phyloP scores from a whole-genome alignment of 2,329 filamentous ascomycete species.

The Diaporthe citri region DNA sequence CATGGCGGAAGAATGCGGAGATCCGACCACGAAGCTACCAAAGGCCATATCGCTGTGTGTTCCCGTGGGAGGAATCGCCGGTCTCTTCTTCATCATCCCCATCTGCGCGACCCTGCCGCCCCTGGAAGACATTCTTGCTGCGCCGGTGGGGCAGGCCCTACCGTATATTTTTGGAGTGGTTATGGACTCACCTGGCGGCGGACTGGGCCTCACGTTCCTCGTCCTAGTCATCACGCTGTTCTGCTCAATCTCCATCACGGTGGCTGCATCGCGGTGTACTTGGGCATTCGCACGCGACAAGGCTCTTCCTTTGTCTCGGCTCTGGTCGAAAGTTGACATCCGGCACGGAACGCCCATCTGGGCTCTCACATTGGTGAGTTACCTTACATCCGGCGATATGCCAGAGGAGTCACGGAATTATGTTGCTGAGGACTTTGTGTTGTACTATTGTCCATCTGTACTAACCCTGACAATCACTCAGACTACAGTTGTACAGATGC shows the following conservation, averaged over 20 bases:
- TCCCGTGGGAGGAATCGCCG: conserved; percentile 65
- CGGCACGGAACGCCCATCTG: conserved; percentile 67
- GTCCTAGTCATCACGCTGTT: conserved; percentile 69
- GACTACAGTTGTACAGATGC: conserved; percentile 64
- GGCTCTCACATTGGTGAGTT: conserved; percentile 61
- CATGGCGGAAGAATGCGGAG: conserved; percentile 71
- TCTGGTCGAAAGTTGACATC: conserved; percentile 65
- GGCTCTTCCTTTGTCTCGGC: conserved; percentile 63
- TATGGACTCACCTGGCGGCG: conserved; percentile 63
- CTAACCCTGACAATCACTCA: not conserved
- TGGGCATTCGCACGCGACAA: conserved; percentile 74
- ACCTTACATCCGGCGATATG: no score
- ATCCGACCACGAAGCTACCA: conserved; percentile 65
- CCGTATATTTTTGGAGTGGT: conserved; percentile 66
- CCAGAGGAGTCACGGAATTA: no score
- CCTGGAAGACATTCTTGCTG: conserved; percentile 57
- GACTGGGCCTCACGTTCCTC: conserved; percentile 64
- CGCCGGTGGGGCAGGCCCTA: conserved; percentile 65
- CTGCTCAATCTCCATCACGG: conserved; percentile 75
- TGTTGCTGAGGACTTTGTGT: no score
- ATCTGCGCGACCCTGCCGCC: conserved; percentile 61
- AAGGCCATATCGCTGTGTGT: conserved; percentile 64
- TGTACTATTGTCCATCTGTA: accelerated
- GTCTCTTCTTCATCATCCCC: conserved; percentile 64
- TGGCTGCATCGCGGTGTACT: conserved; percentile 75